Conservation (phyloP, 345 rosid species). For the Hibiscus tridactylites region DNA sequence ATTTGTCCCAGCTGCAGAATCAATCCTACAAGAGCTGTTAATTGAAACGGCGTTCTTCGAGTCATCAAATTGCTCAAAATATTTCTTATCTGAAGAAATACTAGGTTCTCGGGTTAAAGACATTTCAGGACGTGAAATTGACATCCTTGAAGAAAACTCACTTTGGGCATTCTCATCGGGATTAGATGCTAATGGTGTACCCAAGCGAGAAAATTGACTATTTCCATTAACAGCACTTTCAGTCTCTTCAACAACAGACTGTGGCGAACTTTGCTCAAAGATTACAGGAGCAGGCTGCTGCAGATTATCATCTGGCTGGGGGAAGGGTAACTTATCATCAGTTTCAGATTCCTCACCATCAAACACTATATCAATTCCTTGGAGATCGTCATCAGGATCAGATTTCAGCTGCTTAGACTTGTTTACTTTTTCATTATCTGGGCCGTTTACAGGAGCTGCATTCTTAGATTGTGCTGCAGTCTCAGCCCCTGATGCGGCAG, state of each 20-base stretch:
- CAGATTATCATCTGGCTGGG: conserved; percentile 84
- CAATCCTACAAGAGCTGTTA: conserved; percentile 34
- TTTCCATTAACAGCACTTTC: conserved; percentile 73
- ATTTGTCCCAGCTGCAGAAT: conserved; percentile 33
- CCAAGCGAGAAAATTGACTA: conserved; percentile 59
- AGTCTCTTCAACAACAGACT: conserved; percentile 87
- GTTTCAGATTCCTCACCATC: conserved; percentile 92
- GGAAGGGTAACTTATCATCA: conserved; percentile 82
- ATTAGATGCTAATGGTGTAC: conserved; percentile 59
- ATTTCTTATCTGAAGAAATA: conserved; percentile 73
- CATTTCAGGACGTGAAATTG: conserved; percentile 61
- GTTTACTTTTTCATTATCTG: conserved; percentile 45
- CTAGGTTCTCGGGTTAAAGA: conserved; percentile 71
- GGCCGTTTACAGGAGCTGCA: conserved; percentile 32
- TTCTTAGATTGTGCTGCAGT: conserved; percentile 45
- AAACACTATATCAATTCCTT: conserved; percentile 88
- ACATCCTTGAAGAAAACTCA: conserved; percentile 89
- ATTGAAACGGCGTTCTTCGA: conserved; percentile 38
- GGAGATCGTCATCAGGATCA: conserved; percentile 89
- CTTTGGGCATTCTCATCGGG: conserved; percentile 70
- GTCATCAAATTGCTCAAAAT: conserved; percentile 67
- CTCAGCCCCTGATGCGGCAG: conserved; percentile 62
- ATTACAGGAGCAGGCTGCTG: conserved; percentile 65
- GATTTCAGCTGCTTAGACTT: conserved; percentile 74
- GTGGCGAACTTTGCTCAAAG: conserved; percentile 75